Evolutionary conservation across 2,329 filamentous ascomycete species (phyloP).

Genomic region (Raffaelea arxii): DNA sequence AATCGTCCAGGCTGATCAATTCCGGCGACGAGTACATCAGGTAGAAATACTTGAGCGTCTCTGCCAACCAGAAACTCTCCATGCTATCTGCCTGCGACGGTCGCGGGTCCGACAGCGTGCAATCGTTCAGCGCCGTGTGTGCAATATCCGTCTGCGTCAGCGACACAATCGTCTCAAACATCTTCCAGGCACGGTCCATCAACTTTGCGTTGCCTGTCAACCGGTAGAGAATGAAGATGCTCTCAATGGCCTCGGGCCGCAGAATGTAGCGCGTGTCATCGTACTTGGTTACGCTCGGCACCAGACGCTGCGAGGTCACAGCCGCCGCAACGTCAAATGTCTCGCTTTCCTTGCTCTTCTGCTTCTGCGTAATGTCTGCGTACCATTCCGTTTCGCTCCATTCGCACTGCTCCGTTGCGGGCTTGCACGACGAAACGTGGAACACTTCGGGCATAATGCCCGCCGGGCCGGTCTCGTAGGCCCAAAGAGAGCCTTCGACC

Average conservation of each 20-base stretch:
- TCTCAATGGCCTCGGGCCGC: constrained; percentile 43
- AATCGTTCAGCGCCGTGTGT: constrained; percentile 31
- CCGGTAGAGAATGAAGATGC: constrained; percentile 41
- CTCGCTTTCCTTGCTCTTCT: constrained; percentile 5
- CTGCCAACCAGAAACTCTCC: constrained; percentile 60
- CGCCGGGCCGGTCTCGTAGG: constrained; percentile 37
- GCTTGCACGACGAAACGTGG: constrained; percentile 20
- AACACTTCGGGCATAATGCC: constrained; percentile 45
- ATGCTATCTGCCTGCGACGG: constrained; percentile 2
- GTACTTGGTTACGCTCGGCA: constrained; percentile 43
- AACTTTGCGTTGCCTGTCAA: constrained; percentile 35
- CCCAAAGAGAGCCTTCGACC: constrained; percentile 44
- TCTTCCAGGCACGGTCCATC: constrained; percentile 35
- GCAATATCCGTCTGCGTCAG: constrained; percentile 34
- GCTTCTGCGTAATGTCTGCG: constrained; percentile 10
- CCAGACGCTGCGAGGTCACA: constrained; percentile 23
- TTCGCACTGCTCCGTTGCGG: constrained; percentile 25
- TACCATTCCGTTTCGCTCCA: constrained; percentile 21
- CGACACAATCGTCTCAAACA: constrained; percentile 33
- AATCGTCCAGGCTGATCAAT: constrained; percentile 58
- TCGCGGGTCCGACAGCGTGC: constrained; percentile 6
- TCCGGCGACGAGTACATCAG: constrained; percentile 58
- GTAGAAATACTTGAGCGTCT: constrained; percentile 73
- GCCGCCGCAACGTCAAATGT: neutral
- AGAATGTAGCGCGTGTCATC: constrained; percentile 33